These are phyloP conservation scores for Wallacemonas collosoma DNA, from an alignment of 208 protist genomes.

Conservation along the genomic window DNA sequence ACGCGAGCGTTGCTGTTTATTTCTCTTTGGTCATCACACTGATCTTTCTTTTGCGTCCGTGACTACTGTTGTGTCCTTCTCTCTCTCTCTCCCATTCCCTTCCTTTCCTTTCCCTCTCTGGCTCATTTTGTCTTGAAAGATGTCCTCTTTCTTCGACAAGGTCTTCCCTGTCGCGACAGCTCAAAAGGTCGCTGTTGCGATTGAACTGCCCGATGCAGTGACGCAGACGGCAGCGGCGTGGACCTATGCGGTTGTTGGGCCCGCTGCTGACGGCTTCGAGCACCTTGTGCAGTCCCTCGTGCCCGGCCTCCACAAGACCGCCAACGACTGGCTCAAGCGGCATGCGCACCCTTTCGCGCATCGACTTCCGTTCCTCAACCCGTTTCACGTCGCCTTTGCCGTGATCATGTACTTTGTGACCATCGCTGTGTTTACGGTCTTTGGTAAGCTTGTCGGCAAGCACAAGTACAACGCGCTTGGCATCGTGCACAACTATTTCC, in stretches of 20 bases:
- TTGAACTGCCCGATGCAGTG: slow-evolving; percentile 66
- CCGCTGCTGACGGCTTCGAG: slow-evolving; percentile 36
- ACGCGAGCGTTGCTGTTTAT: too few species aligned
- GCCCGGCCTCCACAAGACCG: slow-evolving; percentile 21
- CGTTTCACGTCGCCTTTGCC: slow-evolving; percentile 46
- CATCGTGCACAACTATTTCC: slow-evolving; percentile 67
- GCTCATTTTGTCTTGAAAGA: not conserved
- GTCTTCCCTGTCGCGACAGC: slow-evolving; percentile 44
- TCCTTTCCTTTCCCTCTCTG: not conserved
- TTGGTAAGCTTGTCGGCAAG: slow-evolving; percentile 59
- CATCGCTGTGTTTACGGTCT: slow-evolving; percentile 29
- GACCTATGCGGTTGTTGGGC: slow-evolving; percentile 34
- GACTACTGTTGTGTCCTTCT: not conserved
- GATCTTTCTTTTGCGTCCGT: too few species aligned
- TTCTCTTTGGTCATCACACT: too few species aligned
- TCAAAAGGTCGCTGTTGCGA: slow-evolving; percentile 33
- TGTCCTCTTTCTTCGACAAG: slow-evolving; percentile 22
- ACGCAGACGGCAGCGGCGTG: slow-evolving; percentile 26
- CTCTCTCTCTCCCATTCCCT: not conserved
- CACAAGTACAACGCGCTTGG: slow-evolving; percentile 43
- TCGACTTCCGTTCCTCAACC: slow-evolving; percentile 55
- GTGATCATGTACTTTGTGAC: slow-evolving; percentile 48
- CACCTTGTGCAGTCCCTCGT: slow-evolving; percentile 25
- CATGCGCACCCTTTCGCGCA: slow-evolving; percentile 53
- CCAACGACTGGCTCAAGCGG: slow-evolving; percentile 24